phyloP scores from a whole-genome alignment of 768 basidiomycete species.

The Phlebiopsis gigantea region DNA sequence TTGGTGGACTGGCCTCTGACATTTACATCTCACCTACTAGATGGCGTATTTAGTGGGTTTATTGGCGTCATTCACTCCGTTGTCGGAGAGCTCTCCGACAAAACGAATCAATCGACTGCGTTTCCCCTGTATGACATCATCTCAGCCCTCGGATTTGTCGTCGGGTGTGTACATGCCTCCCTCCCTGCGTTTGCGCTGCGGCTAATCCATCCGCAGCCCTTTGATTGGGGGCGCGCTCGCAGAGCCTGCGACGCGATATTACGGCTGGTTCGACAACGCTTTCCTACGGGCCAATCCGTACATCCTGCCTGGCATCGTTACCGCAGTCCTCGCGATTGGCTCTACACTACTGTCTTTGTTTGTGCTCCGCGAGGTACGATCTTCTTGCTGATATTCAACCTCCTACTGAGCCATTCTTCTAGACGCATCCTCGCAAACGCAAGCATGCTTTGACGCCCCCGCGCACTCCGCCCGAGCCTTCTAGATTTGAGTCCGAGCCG shows the following conservation, averaged over 20 bases:
- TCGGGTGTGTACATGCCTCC: constrained; percentile 37
- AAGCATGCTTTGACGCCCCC: background rate
- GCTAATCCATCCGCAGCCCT: constrained; percentile 33
- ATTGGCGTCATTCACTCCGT: constrained; percentile 38
- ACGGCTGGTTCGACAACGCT: constrained; percentile 35
- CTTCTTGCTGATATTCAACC: background rate
- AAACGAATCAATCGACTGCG: constrained; percentile 52
- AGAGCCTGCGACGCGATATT: constrained; percentile 44
- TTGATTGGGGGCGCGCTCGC: constrained; percentile 58
- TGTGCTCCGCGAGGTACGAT: constrained; percentile 53
- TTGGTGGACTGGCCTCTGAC: background rate
- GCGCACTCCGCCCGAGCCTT: background rate
- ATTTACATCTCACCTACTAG: constrained; percentile 5
- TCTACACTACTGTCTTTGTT: constrained; percentile 38
- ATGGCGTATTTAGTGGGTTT: constrained; percentile 21
- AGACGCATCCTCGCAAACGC: constrained; percentile 21
- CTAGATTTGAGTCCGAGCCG: constrained; percentile 5
- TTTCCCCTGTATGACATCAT: constrained; percentile 57
- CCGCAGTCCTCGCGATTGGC: constrained; percentile 34
- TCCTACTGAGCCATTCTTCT: background rate
- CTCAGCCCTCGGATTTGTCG: constrained; percentile 52
- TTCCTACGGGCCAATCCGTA: constrained; percentile 51
- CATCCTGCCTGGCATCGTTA: constrained; percentile 52
- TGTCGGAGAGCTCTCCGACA: constrained; percentile 45
- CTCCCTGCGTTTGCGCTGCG: background rate